Conservation (phyloP, 2,329 filamentous ascomycete species). For the Beauveria varroae region DNA sequence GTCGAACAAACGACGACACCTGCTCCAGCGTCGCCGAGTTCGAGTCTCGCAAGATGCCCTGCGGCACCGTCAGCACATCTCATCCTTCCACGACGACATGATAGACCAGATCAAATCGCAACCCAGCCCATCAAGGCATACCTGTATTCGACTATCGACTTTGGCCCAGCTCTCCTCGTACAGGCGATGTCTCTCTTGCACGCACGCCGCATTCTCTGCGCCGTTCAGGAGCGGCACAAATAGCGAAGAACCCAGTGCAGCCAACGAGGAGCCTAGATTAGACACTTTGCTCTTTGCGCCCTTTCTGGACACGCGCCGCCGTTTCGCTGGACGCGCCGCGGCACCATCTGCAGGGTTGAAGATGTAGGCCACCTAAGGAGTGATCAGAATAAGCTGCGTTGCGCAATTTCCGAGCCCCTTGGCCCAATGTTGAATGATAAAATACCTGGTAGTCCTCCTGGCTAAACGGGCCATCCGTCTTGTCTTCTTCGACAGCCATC, state of each 20-base stretch:
- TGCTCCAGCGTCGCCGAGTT: constrained; percentile 54
- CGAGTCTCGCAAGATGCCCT: constrained; percentile 51
- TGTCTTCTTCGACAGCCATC: constrained; percentile 14
- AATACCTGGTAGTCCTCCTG: constrained; percentile 39
- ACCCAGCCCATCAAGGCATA: constrained; percentile 11
- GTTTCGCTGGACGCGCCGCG: constrained; percentile 43
- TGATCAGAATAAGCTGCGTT: constrained; percentile 14
- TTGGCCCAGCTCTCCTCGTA: constrained; percentile 58
- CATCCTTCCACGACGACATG: neutral
- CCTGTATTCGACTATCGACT: constrained; percentile 56
- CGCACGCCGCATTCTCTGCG: constrained; percentile 40
- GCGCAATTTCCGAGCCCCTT: neutral
- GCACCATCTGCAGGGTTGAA: constrained; percentile 45
- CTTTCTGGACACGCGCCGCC: constrained; percentile 44
- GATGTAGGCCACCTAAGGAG: constrained; percentile 50
- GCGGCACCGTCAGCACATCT: neutral
- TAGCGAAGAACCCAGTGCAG: constrained; percentile 15
- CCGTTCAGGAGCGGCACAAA: constrained; percentile 51
- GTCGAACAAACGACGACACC: constrained; percentile 48
- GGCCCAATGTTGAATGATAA: too few relatives aligned
- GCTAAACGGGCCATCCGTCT: constrained; percentile 19
- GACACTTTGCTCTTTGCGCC: constrained; percentile 25
- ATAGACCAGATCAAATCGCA: neutral
- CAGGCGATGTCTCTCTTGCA: constrained; percentile 46
- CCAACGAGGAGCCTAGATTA: neutral